Evolutionary conservation across 768 basidiomycete genomes (phyloP), one percentile per base, ranked within the genome.

Genomic region (Mycena olivaceomarginata): DNA sequence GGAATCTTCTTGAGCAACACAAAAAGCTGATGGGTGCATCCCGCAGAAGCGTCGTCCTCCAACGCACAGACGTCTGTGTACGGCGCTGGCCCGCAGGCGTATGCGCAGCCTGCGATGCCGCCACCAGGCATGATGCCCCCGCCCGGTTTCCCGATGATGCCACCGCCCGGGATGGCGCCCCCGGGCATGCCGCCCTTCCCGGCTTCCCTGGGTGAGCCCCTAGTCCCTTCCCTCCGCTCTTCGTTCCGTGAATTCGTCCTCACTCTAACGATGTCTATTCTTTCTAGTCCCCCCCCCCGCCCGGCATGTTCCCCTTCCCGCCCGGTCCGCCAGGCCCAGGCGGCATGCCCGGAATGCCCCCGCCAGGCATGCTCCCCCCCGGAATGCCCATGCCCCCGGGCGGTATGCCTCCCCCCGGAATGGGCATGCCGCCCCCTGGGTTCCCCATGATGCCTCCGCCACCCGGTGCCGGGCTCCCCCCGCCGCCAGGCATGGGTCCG

Each of bases 21-120:
- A 97, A 94, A 84, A 94, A 94, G 9, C 90, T 99, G 59, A 99
- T 99, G 98, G 95, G 95, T 37, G 90, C 87, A 10, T 85, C 85
- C 85, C 31, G 87, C 88, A 10, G 83, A 86, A 25, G 79, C 85
- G 9, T 85, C 89, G 16, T 79, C 86, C 16, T 81, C 88, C 2
- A 82, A 87, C 13, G 87, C 15, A 87, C 86, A 78, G 70, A 75
- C 67, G 62, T 91, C 89, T 5, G 95, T 97, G 0, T 96, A 94
- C 80, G 92, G 92, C 25, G 95, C 94, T 41, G 92, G 94, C 3
- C 92, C 96, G 0, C 94, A 95, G 80, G 88, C 94, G 1, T 97
- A 96, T 80, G 87, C 89, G 20, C 86, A 88, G 46, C 90, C 91
- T 4, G 88, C 90, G 12, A 84, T 85, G 67, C 86, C 87, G 40